A percentile compares a stretch with the other conserved stretches of the same genome.
These are phyloP conservation scores for Aspergillus pseudoterreus DNA, from an alignment of 2,329 filamentous ascomycete genomes.

Conservation along the genomic window DNA sequence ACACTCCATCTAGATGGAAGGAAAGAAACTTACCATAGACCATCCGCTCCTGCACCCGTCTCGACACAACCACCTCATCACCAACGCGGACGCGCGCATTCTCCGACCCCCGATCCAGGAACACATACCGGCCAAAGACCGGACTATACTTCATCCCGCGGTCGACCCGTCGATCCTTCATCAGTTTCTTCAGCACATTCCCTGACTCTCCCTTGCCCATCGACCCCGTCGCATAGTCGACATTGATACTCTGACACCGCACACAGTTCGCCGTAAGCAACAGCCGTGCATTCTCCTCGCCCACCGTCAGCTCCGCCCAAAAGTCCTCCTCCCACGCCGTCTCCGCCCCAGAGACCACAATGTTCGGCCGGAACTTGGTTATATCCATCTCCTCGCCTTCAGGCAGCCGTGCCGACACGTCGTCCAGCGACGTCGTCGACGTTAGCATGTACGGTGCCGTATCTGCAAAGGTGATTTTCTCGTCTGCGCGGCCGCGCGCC, in stretches of 20 bases:
- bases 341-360: slow-evolving; percentile 60
- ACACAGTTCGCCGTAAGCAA: slow-evolving; percentile 66
- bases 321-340: slow-evolving; percentile 67
- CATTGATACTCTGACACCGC: slow-evolving; percentile 66
- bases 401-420: slow-evolving; percentile 59
- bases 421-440: slow-evolving; percentile 64
- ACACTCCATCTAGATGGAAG: background rate
- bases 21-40: slow-evolving; percentile 48
- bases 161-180: slow-evolving; percentile 68
- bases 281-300: slow-evolving; percentile 36
- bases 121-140: slow-evolving; percentile 71
- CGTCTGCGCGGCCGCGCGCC: slow-evolving; percentile 11
- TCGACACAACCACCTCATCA: slow-evolving; percentile 53
- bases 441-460: slow-evolving; percentile 64
- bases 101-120: slow-evolving; percentile 44
- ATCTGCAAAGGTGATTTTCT: slow-evolving; percentile 30
- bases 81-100: slow-evolving; percentile 50
- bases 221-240: slow-evolving; percentile 65
- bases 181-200: slow-evolving; percentile 65
- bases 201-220: slow-evolving; percentile 55
- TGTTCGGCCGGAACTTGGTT: slow-evolving; percentile 69
- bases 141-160: slow-evolving; percentile 64
- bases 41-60: slow-evolving; percentile 50
- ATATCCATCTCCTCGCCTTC: slow-evolving; percentile 55
- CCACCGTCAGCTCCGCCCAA: slow-evolving; percentile 60